Percentiles rank a stretch among this genome's conserved stretches.
Evolutionary conservation across 1,284 basidiomycete genomes (phyloP).

Genomic region (Cryptococcus sp.): DNA sequence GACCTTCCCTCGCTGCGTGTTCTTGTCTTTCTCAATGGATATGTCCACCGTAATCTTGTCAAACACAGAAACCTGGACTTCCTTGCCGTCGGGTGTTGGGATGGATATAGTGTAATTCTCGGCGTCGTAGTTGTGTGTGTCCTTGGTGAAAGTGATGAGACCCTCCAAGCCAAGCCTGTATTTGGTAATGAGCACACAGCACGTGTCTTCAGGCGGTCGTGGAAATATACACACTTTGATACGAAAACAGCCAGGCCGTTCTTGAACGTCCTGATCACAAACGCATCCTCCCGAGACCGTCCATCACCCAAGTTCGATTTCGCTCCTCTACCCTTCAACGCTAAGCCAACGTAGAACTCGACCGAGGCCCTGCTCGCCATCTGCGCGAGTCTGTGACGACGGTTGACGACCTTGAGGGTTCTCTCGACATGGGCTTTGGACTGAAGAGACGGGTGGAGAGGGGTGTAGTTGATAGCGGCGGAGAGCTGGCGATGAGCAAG

Average conservation of each 20-base stretch:
- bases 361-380: constrained; percentile 94
- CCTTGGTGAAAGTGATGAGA: constrained; percentile 84
- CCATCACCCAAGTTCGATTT: constrained; percentile 37
- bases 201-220: neutral
- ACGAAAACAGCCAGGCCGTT: constrained; percentile 97
- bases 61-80: constrained; percentile 74
- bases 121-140: constrained; percentile 76
- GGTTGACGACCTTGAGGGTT: constrained; percentile 81
- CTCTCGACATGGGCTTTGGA: constrained; percentile 87
- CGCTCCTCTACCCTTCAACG: constrained; percentile 67
- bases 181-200: neutral
- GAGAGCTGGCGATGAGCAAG: constrained; percentile 91
- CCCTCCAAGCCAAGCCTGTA: constrained; percentile 86
- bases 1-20: constrained; percentile 88
- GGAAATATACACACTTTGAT: constrained; percentile 64
- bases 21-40: constrained; percentile 89
- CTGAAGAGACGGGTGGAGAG: constrained; percentile 82
- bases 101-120: constrained; percentile 84
- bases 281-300: constrained; percentile 69
- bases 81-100: constrained; percentile 53
- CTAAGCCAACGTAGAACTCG: constrained; percentile 95
- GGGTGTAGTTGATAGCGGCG: constrained; percentile 79
- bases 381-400: constrained; percentile 91
- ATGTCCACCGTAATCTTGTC: constrained; percentile 88
- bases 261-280: constrained; percentile 88